Evolutionary conservation across 352 stramenopile genomes (phyloP), one percentile per base, ranked within the genome.

Genomic region (Peronospora belbahrii): DNA sequence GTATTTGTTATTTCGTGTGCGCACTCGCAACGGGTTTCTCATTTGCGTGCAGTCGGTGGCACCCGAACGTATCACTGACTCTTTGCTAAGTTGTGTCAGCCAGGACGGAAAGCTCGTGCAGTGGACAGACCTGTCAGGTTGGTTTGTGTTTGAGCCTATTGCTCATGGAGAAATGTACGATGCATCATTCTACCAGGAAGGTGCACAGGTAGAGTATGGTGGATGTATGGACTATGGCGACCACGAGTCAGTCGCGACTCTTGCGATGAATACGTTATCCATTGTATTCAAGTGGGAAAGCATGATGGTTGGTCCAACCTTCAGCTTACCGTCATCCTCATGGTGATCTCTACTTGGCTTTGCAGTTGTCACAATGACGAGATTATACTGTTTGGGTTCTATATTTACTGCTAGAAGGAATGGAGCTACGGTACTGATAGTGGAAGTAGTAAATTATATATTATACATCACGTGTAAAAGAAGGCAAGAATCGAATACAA

Each of bases 1-100:
- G 46, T 82, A 85, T 59, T 49, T 88, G 45, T 59, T 88, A 42
- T 84, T 85, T 49, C 76, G 76, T 25, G 69, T 88, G 38, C 76
- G 71, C 11, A 85, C 73, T 15, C 62, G 65, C 18, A 70, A 67
- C 6, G 76, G 76, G 3, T 85, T 84, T 22, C 39, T 88, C 30
- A 74, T 88, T 31, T 83, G 76, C 42, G 55, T 71, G 34, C 67
- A 72, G 32, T 85, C 76, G 11, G 56, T 88, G 25, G 44, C 72
- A 36, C 62, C 62, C 6, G 63, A 75, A 22, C 46, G 41, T 6
- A 36, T 71, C 17, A 61, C 50, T 0, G 54, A 72, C 22, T 41
- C 38, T 14, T 28, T 35, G 2, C 27, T 57, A 4, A 56, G 45
- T 47, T 48, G 25, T 33, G 11, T 59, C 38, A 72, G 55, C 10